Evolutionary conservation across 768 basidiomycete genomes (phyloP).

Genomic region (Termitomyces sp.): DNA sequence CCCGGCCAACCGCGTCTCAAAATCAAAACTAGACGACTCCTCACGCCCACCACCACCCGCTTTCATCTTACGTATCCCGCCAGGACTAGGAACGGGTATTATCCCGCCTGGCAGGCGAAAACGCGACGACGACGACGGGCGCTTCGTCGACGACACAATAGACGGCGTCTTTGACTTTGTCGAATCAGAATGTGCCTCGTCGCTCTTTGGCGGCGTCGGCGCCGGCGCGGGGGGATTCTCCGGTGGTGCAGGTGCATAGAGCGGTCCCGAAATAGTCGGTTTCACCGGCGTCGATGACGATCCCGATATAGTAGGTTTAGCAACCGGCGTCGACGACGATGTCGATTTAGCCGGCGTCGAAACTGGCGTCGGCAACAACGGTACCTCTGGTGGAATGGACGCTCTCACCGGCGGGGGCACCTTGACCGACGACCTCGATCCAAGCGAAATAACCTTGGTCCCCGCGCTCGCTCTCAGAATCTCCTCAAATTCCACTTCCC

Average conservation of each 20-base stretch:
- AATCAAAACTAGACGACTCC: slow-evolving; percentile 33
- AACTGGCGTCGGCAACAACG: too few relatives aligned
- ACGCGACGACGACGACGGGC: slow-evolving; percentile 28
- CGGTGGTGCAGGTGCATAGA: slow-evolving; percentile 18
- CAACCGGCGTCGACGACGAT: too few relatives aligned
- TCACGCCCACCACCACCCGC: slow-evolving; percentile 13
- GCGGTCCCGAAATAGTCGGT: slow-evolving; percentile 15
- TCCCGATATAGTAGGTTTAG: too few relatives aligned
- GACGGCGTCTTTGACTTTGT: slow-evolving; percentile 20
- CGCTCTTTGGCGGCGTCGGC: slow-evolving; percentile 19
- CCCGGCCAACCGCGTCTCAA: slow-evolving; percentile 67
- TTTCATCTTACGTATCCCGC: slow-evolving; percentile 36
- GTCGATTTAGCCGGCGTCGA: too few relatives aligned
- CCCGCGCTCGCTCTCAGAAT: slow-evolving; percentile 50
- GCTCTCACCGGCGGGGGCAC: slow-evolving; percentile 5
- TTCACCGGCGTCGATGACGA: background rate
- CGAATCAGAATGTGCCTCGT: slow-evolving; percentile 29
- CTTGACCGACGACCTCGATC: slow-evolving; percentile 19
- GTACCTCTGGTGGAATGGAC: background rate
- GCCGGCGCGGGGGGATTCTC: too few relatives aligned
- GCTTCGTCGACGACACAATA: slow-evolving; percentile 25
- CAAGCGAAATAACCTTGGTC: slow-evolving; percentile 40
- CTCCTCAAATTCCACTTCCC: slow-evolving; percentile 78
- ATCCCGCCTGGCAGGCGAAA: slow-evolving; percentile 53
- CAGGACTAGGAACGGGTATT: slow-evolving; percentile 51